These are phyloP conservation scores for Phytophthora nicotianae DNA, from an alignment of 352 stramenopile species.

Conservation along the genomic window DNA sequence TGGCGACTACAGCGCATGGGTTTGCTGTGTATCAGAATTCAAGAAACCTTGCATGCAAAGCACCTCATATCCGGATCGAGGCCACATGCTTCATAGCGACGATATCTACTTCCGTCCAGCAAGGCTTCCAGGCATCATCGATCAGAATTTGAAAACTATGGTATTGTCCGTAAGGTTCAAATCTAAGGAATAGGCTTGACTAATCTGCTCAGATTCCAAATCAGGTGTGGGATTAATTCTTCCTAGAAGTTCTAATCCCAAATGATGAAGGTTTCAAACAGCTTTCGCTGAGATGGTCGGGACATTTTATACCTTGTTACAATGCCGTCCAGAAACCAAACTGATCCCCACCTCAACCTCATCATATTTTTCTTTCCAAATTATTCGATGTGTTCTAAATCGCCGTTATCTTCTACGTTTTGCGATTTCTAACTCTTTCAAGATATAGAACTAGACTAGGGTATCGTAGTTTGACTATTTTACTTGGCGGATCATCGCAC, in stretches of 20 bases:
- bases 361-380: not conserved
- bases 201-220: not conserved
- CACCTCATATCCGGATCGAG: too few species aligned
- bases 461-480: slow-evolving; percentile 13
- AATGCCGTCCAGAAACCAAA: slow-evolving; percentile 71
- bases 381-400: too few species aligned
- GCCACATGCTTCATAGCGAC: too few species aligned
- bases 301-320: slow-evolving; percentile 84
- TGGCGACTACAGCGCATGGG: too few species aligned
- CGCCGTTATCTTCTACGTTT: too few species aligned
- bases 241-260: slow-evolving; percentile 84
- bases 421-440: too few species aligned
- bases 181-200: not conserved
- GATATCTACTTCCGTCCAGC: too few species aligned
- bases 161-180: slow-evolving; percentile 3
- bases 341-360: slow-evolving; percentile 46
- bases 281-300: slow-evolving; percentile 71
- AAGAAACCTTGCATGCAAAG: too few species aligned
- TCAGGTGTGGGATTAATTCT: slow-evolving; percentile 84
- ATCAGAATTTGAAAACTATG: too few species aligned
- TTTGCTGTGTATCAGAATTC: too few species aligned
- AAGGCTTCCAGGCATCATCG: too few species aligned
- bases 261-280: slow-evolving; percentile 87
- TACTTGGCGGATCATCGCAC: too few species aligned
- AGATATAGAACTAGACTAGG: not conserved